Percentiles rank a stretch among this genome's conserved stretches.
Conservation (phyloP, 371 early-diverging fungal genomes). For the Mucor circinelloides region DNA sequence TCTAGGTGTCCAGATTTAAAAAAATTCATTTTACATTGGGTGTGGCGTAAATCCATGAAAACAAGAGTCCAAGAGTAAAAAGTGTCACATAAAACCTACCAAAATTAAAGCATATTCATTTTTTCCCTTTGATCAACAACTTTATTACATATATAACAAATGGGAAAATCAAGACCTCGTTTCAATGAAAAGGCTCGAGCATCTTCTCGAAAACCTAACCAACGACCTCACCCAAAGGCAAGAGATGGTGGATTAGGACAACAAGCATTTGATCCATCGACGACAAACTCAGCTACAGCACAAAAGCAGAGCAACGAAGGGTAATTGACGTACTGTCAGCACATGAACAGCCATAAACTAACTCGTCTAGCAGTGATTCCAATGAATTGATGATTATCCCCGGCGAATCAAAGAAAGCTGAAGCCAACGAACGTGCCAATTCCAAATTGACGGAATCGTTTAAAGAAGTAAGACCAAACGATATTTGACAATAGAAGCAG, state of each 20-base stretch:
- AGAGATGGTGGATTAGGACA: constrained; percentile 52
- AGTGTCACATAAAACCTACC: background rate
- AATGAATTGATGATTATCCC: constrained; percentile 51
- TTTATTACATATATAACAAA: constrained; percentile 7
- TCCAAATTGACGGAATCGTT: constrained; percentile 8
- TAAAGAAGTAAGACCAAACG: constrained; percentile 9
- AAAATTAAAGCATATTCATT: background rate
- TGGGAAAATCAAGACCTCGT: constrained; percentile 65
- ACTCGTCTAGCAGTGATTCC: constrained; percentile 6
- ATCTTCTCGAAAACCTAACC: constrained; percentile 45
- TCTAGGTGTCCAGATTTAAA: background rate
- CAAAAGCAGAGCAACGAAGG: background rate
- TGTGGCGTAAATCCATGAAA: background rate
- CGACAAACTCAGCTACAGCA: background rate
- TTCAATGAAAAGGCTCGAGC: constrained; percentile 64
- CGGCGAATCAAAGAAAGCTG: constrained; percentile 14
- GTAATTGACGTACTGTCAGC: background rate
- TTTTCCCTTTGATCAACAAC: background rate
- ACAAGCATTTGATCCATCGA: constrained; percentile 11
- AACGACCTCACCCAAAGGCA: constrained; percentile 52
- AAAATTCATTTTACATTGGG: background rate
- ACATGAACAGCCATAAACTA: background rate
- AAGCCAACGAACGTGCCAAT: constrained; percentile 2
- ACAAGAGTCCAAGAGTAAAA: background rate
- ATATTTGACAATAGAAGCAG: background rate